Evolutionary conservation across 192 early-diverging fungal genomes (phyloP), one percentile per base, ranked within the genome.

Genomic region (Backusella sp.): DNA sequence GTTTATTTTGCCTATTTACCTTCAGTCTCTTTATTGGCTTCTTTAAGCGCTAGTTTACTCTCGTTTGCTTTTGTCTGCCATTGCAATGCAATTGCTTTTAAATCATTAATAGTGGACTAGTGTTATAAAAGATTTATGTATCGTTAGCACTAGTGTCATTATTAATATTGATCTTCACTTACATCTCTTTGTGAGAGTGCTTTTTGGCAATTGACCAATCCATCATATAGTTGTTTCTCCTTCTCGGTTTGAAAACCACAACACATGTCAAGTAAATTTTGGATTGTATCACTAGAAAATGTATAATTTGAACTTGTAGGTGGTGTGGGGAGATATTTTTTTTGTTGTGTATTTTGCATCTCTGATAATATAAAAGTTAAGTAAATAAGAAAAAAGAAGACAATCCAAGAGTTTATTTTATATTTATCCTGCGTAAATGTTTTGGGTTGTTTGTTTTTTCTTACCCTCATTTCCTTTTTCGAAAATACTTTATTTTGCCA

Each of bases 241-340:
- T 8, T 69, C 9, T 69, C 68, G 0, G 68, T 37, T 69, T 41
- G 37, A 0, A 35, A 23, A 11, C 41, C 68, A 23, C 12, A 37
- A 23, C 37, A 39, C n/a, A 35, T 41, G 23, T 69, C 68, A 23
- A 69, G 36, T 69, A 69, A 41, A 26, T 35, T 41, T 37, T 69
- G 68, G 39, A 69, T 69, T 7, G 68, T 15, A 41, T 69, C 35
- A 9, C n/a, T 41, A 12, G 39, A 21, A 23, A 39, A 39, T 12
- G 35, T 69, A n/a, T 69, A 41, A 39, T 69, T 37, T 41, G 68
- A 39, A 69, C 68, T 69, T 8, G 68, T 69, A 39, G 68, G 21
- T 41, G 68, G 68, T 39, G 68, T 69, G 28, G 68, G 68, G 21
- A 37, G 68, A 3, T 21, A n/a, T 41, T 36, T 39, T 23, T 69